Evolutionary conservation across 2,329 filamentous ascomycete genomes (phyloP).

Genomic region (Botrytis byssoidea): DNA sequence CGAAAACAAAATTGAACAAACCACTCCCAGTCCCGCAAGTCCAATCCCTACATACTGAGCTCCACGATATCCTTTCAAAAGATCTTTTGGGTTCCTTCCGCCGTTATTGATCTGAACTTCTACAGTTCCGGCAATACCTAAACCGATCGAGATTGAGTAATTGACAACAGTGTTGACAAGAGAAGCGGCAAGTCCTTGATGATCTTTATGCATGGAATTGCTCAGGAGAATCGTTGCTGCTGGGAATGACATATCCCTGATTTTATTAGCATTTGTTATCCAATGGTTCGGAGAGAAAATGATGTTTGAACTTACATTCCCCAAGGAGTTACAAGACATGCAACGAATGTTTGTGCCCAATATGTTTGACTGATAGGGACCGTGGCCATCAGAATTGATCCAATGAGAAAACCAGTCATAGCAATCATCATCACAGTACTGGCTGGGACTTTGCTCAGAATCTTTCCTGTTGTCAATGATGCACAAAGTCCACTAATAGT

Average conservation of each 20-base stretch:
- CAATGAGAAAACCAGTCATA: constrained; percentile 43
- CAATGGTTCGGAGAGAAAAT: too few relatives aligned
- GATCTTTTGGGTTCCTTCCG: constrained; percentile 18
- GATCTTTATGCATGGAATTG: constrained; percentile 47
- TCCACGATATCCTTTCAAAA: constrained; percentile 19
- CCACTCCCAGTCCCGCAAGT: constrained; percentile 39
- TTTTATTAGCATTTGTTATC: background rate
- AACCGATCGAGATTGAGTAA: constrained; percentile 45
- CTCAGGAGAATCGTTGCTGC: constrained; percentile 54
- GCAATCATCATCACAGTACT: constrained; percentile 41
- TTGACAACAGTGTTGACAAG: constrained; percentile 48
- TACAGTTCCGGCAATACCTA: constrained; percentile 47
- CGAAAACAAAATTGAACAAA: constrained; percentile 40
- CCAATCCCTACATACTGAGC: constrained; percentile 19
- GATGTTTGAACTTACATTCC: constrained; percentile 39
- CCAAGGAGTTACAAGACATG: constrained; percentile 52
- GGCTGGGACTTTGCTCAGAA: constrained; percentile 38
- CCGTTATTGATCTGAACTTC: constrained; percentile 34
- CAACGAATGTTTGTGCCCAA: constrained; percentile 63
- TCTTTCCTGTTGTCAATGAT: constrained; percentile 39
- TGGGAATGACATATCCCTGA: constrained; percentile 55
- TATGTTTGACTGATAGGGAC: constrained; percentile 45
- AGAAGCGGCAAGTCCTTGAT: constrained; percentile 52
- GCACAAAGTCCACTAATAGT: constrained; percentile 38
- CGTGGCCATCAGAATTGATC: constrained; percentile 36